phyloP scores from a whole-genome alignment of 2,329 filamentous ascomycete species.

The Paecilomyces sp. region DNA sequence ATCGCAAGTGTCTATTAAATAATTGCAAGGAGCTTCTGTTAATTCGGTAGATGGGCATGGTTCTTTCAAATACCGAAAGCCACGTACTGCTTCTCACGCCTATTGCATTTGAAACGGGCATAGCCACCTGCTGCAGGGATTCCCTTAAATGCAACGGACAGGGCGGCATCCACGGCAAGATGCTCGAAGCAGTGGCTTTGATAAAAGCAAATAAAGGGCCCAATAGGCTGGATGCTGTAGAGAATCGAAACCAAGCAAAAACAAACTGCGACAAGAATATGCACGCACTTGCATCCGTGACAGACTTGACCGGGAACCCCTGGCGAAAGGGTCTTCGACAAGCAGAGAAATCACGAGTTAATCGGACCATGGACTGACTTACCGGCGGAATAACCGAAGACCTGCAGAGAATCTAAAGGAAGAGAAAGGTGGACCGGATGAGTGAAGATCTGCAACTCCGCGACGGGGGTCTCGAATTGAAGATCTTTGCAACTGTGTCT shows the following conservation, averaged over 20 bases:
- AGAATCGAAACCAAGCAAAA: neutral
- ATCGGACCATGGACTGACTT: neutral
- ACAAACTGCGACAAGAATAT: neutral
- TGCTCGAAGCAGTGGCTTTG: neutral
- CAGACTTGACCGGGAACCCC: neutral
- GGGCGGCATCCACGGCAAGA: neutral
- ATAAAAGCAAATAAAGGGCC: neutral
- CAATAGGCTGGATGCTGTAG: neutral
- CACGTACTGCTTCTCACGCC: neutral
- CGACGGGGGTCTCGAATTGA: neutral
- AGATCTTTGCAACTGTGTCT: neutral
- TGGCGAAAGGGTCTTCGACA: neutral
- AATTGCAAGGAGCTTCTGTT: neutral
- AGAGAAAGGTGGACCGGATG: neutral
- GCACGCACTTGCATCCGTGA: neutral
- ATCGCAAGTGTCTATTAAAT: neutral
- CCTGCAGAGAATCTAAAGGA: neutral
- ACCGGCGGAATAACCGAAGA: neutral
- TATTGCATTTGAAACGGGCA: neutral
- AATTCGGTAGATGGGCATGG: neutral
- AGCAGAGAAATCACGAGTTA: neutral
- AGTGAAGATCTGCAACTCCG: neutral
- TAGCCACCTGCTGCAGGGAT: neutral
- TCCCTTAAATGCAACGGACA: neutral
- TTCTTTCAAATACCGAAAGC: neutral